Conservation (phyloP, 176 grass and related monocot species). For the Carex kokanica region DNA sequence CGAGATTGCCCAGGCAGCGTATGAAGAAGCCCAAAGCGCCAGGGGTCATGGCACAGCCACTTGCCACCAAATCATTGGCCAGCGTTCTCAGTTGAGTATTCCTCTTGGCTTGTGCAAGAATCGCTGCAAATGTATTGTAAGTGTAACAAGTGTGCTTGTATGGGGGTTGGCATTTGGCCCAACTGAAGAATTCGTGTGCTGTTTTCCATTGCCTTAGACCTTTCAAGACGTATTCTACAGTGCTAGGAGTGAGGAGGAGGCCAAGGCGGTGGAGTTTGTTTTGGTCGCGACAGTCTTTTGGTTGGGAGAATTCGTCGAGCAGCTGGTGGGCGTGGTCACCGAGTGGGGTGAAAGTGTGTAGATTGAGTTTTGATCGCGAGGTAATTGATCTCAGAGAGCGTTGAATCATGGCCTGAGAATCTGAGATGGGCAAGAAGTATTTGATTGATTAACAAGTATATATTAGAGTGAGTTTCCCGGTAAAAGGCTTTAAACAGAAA, state of each 20-base stretch:
- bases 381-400: background rate
- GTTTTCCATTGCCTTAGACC: constrained; percentile 50
- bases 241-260: constrained; percentile 20
- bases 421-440: background rate
- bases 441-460: too few species aligned
- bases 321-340: constrained; percentile 49
- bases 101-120: constrained; percentile 43
- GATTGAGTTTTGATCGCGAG: background rate
- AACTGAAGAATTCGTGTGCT: constrained; percentile 73
- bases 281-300: constrained; percentile 32
- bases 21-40: constrained; percentile 72
- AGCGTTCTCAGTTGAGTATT: constrained; percentile 43
- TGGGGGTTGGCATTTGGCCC: constrained; percentile 46
- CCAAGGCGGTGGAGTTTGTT: constrained; percentile 46
- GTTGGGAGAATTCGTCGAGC: constrained; percentile 73
- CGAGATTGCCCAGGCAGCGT: constrained; percentile 49
- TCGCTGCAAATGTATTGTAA: constrained; percentile 69
- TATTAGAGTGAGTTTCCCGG: background rate
- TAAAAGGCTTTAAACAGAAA: background rate
- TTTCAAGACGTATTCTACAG: constrained; percentile 44
- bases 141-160: constrained; percentile 86
- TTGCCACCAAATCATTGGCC: constrained; percentile 29
- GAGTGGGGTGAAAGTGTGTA: background rate
- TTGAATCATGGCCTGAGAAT: background rate
- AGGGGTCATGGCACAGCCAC: constrained; percentile 55